Evolutionary conservation across 2,329 filamentous ascomycete genomes (phyloP), one percentile per base, ranked within the genome.

Genomic region (Ophiocordyceps unilateralis): DNA sequence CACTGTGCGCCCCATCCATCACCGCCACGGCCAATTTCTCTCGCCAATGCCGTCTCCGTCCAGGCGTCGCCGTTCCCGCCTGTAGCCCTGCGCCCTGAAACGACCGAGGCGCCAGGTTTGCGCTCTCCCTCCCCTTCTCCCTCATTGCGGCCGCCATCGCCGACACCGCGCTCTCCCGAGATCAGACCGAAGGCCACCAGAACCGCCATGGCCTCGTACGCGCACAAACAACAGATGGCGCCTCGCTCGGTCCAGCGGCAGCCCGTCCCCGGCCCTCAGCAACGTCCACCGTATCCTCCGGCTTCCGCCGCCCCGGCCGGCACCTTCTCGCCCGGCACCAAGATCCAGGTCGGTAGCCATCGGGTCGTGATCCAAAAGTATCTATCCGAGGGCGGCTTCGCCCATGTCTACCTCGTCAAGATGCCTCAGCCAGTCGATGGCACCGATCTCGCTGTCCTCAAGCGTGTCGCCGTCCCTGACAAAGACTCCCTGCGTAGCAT

Each of bases 351-450:
- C 44, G 91, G 91, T 58, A 77, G 74, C 58, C 91, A 98, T 61
- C 81, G 87, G 50, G 88, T 96, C 46, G 75, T 93, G 42, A 93
- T 98, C 52, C 87, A 95, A 58, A 91, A 89, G 61, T 98, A 98
- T 64, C 80, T 98, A 41, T 96, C 91, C 48, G 91, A 98, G 66
- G 91, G 91, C 51, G 91, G 91, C 36, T 98, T 98, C 58, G 91
- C 91, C 53, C 91, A 98, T 63, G 91, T 98, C 55, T 98, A 98
- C 65, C 80, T 96, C 41, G 91, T 96, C 58, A 86, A 83, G 60
- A 69, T 96, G 47, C 78, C 86, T 28, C 74, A 80, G 51, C 72
- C 84, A 44, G 68, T 88, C 55, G 76, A 84, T 59, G 83, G 83
- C 48, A 81, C 82, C 49, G 83, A 93, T 53, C 69, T 78, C 53